Base-by-base conservation (phyloP, 768 basidiomycete genomes). In the Melanogaster broomeanus region DNA sequence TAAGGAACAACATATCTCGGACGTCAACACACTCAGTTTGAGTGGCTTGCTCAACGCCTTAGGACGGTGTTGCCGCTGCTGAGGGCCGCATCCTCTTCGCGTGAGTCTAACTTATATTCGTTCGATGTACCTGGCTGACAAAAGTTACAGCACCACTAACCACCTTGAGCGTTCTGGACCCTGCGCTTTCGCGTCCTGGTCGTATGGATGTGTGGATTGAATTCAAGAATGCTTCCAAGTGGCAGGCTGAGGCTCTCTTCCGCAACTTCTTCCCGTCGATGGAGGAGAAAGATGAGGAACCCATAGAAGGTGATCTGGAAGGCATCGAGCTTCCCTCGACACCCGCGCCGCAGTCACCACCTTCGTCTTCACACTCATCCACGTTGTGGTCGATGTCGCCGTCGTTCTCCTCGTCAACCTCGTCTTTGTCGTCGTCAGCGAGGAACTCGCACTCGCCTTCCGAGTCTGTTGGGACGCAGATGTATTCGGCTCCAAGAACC, bases 131-230 rank as follows among this genome's bases (percentile, higher is more conserved):
- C 16, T 21, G 48, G 10, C 39, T 59, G 27, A 52, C 19, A 12
- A 41, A 19, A 15, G 38, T 21, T 37, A 13, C 58, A 91, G 90
- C 0, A 93, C 90, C 16, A 93, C 90, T 11, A 95, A 95, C 68
- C 93, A 95, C 62, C 75, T 93, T n/a, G 90, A 94, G 61, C 82
- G 87, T 30, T n/a, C 80, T 96, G 1, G 93, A 96, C 60, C 90
- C 92, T 4, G 93, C 93, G 0, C 81, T 96, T 11, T 89, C 86
- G n/a, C 86, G 93, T 47, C 91, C 93, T 6, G 93, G 93, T 16
- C 87, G 89, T 25, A 90, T 91, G 88, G 93, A 95, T 62, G 89
- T 96, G 8, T 91, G 90, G 85, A 80, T 95, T 41, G 89, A 93
- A 67, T 95, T 95, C 76, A 88, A 85, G 75, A 85, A 89, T 55